Evolutionary conservation across 108 stramenopile species (phyloP).

Genomic region (Skeletonema tropicum): DNA sequence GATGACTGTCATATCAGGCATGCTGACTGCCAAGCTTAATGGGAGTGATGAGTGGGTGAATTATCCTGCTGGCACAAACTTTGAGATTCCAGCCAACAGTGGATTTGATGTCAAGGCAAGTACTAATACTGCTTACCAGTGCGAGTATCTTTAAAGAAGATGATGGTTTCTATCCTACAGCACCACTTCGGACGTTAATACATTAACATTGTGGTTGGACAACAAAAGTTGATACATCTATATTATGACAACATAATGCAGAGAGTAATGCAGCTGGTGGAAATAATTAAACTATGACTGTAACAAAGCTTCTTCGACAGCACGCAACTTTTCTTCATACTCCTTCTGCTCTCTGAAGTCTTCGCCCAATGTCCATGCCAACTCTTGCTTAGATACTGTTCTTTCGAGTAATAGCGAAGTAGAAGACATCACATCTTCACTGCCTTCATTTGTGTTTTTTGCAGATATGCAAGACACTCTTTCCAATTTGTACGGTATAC

Average conservation of each 20-base stretch:
- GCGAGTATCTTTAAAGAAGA: conserved; percentile 32
- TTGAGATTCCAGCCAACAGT: conserved; percentile 39
- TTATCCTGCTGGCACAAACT: conserved; percentile 49
- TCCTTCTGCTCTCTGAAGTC: conserved; percentile 51
- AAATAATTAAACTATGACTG: neutral
- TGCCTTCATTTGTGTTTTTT: neutral
- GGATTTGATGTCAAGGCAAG: conserved; percentile 52
- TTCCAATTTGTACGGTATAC: conserved; percentile 79
- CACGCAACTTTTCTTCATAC: conserved; percentile 56
- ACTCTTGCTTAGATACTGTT: conserved; percentile 40
- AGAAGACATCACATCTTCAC: conserved; percentile 1
- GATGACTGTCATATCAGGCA: conserved; percentile 52
- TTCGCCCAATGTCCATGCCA: conserved; percentile 80
- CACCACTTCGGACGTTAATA: neutral
- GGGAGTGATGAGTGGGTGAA: conserved; percentile 48
- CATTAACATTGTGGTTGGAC: no score
- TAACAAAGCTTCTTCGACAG: conserved; percentile 43
- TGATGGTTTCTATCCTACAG: neutral
- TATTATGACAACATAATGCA: neutral
- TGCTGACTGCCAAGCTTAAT: conserved; percentile 44
- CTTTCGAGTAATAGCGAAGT: conserved; percentile 7
- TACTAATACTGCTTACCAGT: conserved; percentile 39
- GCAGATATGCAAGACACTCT: conserved; percentile 53
- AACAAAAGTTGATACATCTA: no score
- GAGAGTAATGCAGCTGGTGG: neutral